These are phyloP conservation scores for Wickerhamiella alocasiicola DNA, from an alignment of 805 yeast genomes.

Conservation along the genomic window DNA sequence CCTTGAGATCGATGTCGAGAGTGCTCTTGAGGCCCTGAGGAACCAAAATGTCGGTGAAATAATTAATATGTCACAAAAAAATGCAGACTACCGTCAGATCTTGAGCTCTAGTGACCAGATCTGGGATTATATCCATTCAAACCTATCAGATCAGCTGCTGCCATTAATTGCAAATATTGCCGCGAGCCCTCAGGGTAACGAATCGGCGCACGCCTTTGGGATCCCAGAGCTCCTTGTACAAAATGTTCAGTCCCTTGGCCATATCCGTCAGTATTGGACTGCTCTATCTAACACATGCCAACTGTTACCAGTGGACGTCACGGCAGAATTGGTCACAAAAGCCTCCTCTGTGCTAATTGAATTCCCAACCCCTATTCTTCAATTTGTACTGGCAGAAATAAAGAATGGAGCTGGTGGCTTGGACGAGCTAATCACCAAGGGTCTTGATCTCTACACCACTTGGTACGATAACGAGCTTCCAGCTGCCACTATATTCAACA, in stretches of 20 bases:
- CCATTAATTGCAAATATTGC: slow-evolving; percentile 10
- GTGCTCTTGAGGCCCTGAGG: not conserved
- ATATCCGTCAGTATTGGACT: slow-evolving; percentile 7
- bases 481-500: not conserved
- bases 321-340: not conserved
- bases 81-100: not conserved
- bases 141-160: not conserved
- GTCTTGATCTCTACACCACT: not conserved
- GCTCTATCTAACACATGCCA: slow-evolving; percentile 11
- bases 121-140: slow-evolving; percentile 2
- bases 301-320: not conserved
- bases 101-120: not conserved
- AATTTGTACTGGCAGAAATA: slow-evolving; percentile 1
- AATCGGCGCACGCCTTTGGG: not conserved
- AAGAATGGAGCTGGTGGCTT: not conserved
- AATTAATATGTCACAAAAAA: not conserved
- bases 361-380: slow-evolving; percentile 4
- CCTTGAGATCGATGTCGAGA: not conserved
- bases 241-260: not conserved
- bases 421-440: not conserved
- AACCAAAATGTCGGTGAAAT: not conserved
- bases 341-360: not conserved
- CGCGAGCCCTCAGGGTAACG: slow-evolving; percentile 8
- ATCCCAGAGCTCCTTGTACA: not conserved
- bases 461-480: slow-evolving; percentile 5